Evolutionary conservation across 2,329 filamentous ascomycete genomes (phyloP), one percentile per base, ranked within the genome.

Genomic region (Decorospora gaudefroyi): DNA sequence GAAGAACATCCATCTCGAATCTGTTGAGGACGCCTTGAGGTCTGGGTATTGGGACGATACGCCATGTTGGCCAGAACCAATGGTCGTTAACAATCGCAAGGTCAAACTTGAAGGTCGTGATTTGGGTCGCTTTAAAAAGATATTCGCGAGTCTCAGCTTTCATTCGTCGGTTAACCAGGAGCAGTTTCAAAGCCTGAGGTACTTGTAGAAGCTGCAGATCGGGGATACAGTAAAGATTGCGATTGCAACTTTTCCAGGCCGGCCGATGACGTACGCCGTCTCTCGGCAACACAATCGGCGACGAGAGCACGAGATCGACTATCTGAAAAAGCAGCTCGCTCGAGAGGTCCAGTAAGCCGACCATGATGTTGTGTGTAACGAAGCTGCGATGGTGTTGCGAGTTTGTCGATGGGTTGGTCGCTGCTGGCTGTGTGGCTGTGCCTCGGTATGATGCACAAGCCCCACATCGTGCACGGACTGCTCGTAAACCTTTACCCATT

Each of bases 11-110:
- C 6, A 58, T 37, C 4, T 53, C 23, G 4, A 55, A 13, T 30
- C 17, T 25, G 12, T 51, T 34, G 8, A 55, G 7, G 3, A 27
- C 6, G 7, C 27, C n/a, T 9, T 22, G 11, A 6, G 9, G 32
- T 16, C 27, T 36, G 5, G 29, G 30, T 16, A 27, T 12, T 13
- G 50, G 47, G 8, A 55, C 41, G 17, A 25, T 34, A n/a, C 45
- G 39, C 45, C 44, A 51, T 7, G 35, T 51, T 13, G 49, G 55
- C 47, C 42, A 55, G 26, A 58, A 45, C 52, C 52, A 58, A 35
- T 52, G 33, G 10, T 46, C 30, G 27, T 54, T 19, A 4, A 58
- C 30, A 16, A 58, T 41, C 6, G 45, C 41, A 5, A 58, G 11
- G 16, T 58, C 52, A 6, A 55, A 10, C 15, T 46, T 25, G 21